These are phyloP conservation scores for Ceratocystis destructans DNA, from an alignment of 2,329 filamentous ascomycete species.

Conservation along the genomic window DNA sequence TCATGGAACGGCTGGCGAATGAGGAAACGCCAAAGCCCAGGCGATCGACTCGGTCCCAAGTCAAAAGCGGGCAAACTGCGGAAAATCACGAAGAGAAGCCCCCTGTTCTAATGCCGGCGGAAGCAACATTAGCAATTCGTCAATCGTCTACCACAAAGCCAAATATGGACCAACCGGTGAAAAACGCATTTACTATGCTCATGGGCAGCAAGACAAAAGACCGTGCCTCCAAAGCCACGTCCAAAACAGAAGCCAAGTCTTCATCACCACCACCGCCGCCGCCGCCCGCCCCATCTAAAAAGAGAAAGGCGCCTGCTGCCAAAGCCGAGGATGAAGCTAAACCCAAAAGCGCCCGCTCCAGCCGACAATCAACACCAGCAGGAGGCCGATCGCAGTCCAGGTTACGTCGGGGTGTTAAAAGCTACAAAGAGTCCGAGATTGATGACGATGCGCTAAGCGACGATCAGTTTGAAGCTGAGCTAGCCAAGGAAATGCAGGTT, in stretches of 20 bases:
- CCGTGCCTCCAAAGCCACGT: background rate
- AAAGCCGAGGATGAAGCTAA: slow-evolving; percentile 25
- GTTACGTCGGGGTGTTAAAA: slow-evolving; percentile 5
- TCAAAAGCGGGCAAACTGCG: slow-evolving; percentile 1
- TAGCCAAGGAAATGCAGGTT: slow-evolving; percentile 48
- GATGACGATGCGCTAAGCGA: slow-evolving; percentile 58
- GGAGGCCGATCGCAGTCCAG: slow-evolving; percentile 39
- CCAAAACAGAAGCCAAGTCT: background rate
- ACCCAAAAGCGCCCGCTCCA: slow-evolving; percentile 61
- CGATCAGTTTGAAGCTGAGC: slow-evolving; percentile 65
- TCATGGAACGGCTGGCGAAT: slow-evolving; percentile 45
- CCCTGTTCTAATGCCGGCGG: background rate
- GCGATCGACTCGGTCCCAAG: background rate
- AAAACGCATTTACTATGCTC: slow-evolving; percentile 41
- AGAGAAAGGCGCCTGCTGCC: slow-evolving; percentile 24
- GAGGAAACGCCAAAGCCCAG: slow-evolving; percentile 11
- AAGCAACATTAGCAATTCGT: slow-evolving; percentile 8
- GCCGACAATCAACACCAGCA: slow-evolving; percentile 58
- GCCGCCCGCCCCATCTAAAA: slow-evolving; percentile 20
- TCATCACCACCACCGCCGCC: background rate
- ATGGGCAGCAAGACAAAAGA: slow-evolving; percentile 29
- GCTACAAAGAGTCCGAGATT: slow-evolving; percentile 37
- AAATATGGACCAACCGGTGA: slow-evolving; percentile 18
- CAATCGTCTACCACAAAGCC: slow-evolving; percentile 2
- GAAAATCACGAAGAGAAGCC: background rate